These are phyloP conservation scores for Candida labiduridarum DNA, from an alignment of 1,139 yeast genomes.

Conservation along the genomic window DNA sequence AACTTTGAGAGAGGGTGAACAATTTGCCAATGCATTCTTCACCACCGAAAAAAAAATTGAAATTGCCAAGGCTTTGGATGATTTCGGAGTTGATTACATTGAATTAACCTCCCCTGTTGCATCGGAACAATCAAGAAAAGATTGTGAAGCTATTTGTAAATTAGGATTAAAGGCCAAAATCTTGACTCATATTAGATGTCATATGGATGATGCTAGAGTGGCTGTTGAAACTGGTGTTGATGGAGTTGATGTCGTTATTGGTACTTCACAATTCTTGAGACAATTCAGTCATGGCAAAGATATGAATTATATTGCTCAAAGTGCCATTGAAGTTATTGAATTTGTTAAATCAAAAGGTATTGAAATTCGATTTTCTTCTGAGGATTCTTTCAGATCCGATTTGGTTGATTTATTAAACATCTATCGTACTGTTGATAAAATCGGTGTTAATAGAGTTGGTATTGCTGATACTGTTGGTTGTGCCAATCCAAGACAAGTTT, in stretches of 20 bases:
- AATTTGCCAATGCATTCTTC: conserved; percentile 96
- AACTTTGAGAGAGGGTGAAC: conserved; percentile 97
- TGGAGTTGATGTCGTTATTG: conserved; percentile 98
- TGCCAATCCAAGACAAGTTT: conserved; percentile 98
- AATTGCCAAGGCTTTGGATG: conserved; percentile 96
- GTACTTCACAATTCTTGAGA: conserved; percentile 94
- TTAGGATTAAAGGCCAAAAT: conserved; percentile 94
- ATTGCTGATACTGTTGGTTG: conserved; percentile 99
- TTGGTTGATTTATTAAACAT: conserved; percentile 93
- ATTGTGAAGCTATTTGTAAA: conserved; percentile 98
- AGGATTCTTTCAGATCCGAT: conserved; percentile 97
- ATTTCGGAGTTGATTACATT: conserved; percentile 96
- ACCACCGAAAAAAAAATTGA: conserved; percentile 94
- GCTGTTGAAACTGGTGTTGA: conserved; percentile 99
- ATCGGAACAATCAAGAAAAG: conserved; percentile 87
- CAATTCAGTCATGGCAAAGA: conserved; percentile 97
- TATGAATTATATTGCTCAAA: conserved; percentile 96
- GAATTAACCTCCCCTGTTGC: conserved; percentile 98
- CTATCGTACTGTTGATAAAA: conserved; percentile 94
- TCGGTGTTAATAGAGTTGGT: conserved; percentile 98
- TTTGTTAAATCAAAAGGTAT: conserved; percentile 96
- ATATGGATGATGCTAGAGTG: conserved; percentile 96
- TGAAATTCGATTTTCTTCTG: conserved; percentile 95
- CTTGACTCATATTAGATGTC: conserved; percentile 91
- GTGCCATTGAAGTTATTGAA: conserved; percentile 96